Evolutionary conservation across 805 yeast species (phyloP).

Genomic region (Starmera dryadoides): DNA sequence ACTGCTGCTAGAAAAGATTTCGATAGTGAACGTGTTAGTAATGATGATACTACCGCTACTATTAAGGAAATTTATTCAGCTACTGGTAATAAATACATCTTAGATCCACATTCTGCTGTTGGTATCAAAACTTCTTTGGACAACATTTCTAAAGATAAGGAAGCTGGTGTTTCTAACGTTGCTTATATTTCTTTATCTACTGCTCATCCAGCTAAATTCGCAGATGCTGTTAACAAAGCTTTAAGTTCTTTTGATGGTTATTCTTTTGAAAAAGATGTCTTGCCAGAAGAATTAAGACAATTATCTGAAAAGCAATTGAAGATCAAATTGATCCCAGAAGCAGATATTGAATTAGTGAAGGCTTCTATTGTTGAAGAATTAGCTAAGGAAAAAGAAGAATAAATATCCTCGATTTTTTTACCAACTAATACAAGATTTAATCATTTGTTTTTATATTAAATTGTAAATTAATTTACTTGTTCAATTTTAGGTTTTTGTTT

Average conservation of each 20-base stretch:
- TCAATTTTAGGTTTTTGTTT: slow-evolving; percentile 23
- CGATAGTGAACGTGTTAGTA: slow-evolving; percentile 72
- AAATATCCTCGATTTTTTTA: not conserved
- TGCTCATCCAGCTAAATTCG: slow-evolving; percentile 98
- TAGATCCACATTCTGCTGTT: slow-evolving; percentile 96
- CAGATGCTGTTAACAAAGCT: slow-evolving; percentile 89
- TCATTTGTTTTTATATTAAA: too few species aligned
- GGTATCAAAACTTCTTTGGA: slow-evolving; percentile 78
- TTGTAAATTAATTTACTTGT: too few species aligned
- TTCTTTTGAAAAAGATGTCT: slow-evolving; percentile 79
- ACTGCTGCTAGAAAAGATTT: slow-evolving; percentile 62
- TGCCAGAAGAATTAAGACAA: slow-evolving; percentile 79
- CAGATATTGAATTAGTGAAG: slow-evolving; percentile 72
- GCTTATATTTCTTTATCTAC: slow-evolving; percentile 78
- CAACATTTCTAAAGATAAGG: slow-evolving; percentile 42
- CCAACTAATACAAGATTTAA: not conserved
- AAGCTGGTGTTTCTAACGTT: slow-evolving; percentile 28
- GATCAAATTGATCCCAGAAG: slow-evolving; percentile 59
- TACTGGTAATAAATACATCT: slow-evolving; percentile 58
- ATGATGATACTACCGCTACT: slow-evolving; percentile 71
- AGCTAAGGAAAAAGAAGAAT: slow-evolving; percentile 29
- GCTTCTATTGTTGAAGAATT: slow-evolving; percentile 68
- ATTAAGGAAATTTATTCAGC: slow-evolving; percentile 65
- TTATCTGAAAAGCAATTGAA: slow-evolving; percentile 69
- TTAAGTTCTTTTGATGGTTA: slow-evolving; percentile 60